Base-by-base conservation (phyloP, 352 stramenopile species). In the Pythium sukuiense region DNA sequence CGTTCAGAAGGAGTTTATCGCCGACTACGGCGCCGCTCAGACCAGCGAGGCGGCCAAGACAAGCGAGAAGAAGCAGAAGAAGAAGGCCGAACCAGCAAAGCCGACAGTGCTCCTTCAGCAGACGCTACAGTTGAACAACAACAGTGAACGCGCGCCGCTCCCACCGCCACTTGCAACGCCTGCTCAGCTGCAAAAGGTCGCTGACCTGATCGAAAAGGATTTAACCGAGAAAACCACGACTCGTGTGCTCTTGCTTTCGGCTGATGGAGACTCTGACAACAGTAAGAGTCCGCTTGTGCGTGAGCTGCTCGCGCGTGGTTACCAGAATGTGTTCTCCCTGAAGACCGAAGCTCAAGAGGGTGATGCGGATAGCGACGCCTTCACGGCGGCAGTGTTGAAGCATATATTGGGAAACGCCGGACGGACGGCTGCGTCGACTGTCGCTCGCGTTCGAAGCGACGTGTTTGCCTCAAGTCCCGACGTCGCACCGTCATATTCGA, bases 1-100 rank as follows among this genome's bases (percentile, higher is more conserved):
- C 52, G 71, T 81, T 11, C 62, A 50, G 26, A 81, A 81, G 52
- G 46, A 66, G n/a, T 79, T 79, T 54, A 55, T 63, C 3, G 65
- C 43, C 16, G 54, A 67, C n/a, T 57, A 41, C 55, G 46, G 35
- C n/a, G 13, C 24, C 50, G 32, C 46, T 7, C 14, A 48, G 39
- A 33, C 46, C 18, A n/a, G 11, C 46, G 26, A 54, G 46, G 6
- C 50, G 3, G 3, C 52, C 6, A 59, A 35, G 29, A 52, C 20
- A 12, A 58, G 26, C 18, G 33, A 61, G 16, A 32, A 1, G n/a
- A 4, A 37, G 24, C 49, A 62, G 39, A 46, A 63, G 26, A 56
- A 63, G n/a, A 57, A 72, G 45, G 27, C 53, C 6, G 26, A 41
- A 13, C 27, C 50, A 3, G 52, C 18, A 14, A 18, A 5, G 6